Base-by-base conservation (phyloP, 1,284 basidiomycete genomes). In the Tremellales sp. region DNA sequence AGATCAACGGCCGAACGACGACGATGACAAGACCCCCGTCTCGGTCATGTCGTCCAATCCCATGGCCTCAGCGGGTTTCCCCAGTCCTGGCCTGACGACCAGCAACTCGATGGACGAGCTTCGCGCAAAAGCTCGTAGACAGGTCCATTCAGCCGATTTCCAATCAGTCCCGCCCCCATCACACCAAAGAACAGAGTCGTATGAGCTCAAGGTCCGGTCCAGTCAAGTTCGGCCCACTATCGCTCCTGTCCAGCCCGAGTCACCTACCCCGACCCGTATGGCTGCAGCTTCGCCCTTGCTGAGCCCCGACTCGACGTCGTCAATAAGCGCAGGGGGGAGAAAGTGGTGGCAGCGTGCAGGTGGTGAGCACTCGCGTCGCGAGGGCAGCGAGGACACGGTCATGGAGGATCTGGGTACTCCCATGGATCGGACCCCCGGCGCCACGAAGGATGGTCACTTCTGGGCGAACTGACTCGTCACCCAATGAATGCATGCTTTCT, bases 271-370 rank as follows among this genome's bases (percentile, higher is more conserved):
- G 15, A 36, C 15, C 33, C 33, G 33, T 36, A 6, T n/a, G 4
- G 13, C 29, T 15, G 15, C 8, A 8, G 8, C 33, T 4, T n/a
- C 33, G 4, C 15, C 15, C 19, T 15, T 36, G 13, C 15, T 13
- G 15, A 36, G 33, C 19, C 15, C 15, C 13, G 33, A 15, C 19
- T n/a, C 15, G 6, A 17, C 15, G 19, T 15, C 19, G 33, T n/a
- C 15, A 6, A 36, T 13, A n/a, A 36, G 33, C 19, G 15, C 33
- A 6, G 19, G 19, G 23, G 64, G 60, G 54, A 65, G 58, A 51
- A 58, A 51, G 43, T 68, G 64, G 62, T 65, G 64, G 65, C 61
- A 47, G 25, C 15, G 43, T 25, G 46, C 39, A 1, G 29, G 37
- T 3, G 44, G 42, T 13, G 52, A 52, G 12, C 35, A 35, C 10